Evolutionary conservation across 1,284 basidiomycete genomes (phyloP).

Genomic region (Pyrrhoderma lamaoense): DNA sequence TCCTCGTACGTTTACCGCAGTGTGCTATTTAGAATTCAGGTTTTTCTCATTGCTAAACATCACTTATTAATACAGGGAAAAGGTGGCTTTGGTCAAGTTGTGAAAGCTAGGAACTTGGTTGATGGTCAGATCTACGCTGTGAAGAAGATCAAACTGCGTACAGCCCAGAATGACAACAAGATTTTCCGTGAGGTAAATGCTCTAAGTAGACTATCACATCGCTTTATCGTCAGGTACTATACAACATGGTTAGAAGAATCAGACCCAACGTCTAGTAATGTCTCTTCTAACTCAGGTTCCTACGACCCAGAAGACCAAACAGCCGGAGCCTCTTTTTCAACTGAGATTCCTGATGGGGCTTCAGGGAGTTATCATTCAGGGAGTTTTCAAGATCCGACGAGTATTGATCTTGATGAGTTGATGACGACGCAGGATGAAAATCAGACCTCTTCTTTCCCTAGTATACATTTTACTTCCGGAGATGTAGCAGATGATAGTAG

Average conservation of each 20-base stretch:
- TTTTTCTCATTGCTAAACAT: slow-evolving; percentile 6
- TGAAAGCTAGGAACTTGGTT: slow-evolving; percentile 86
- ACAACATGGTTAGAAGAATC: slow-evolving; percentile 76
- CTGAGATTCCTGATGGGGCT: slow-evolving; percentile 9
- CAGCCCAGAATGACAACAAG: slow-evolving; percentile 67
- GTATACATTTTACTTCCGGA: slow-evolving; percentile 61
- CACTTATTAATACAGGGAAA: too few species aligned
- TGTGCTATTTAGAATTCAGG: neutral
- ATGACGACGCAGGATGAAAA: slow-evolving; percentile 39
- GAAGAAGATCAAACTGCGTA: slow-evolving; percentile 78
- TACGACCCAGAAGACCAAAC: slow-evolving; percentile 27
- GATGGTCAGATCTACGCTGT: slow-evolving; percentile 71
- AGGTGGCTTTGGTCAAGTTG: slow-evolving; percentile 90
- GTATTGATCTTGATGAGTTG: slow-evolving; percentile 55
- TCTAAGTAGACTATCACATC: slow-evolving; percentile 79
- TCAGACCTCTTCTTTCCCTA: slow-evolving; percentile 58
- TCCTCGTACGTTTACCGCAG: slow-evolving; percentile 43
- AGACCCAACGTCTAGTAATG: slow-evolving; percentile 39
- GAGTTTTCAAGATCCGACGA: slow-evolving; percentile 42
- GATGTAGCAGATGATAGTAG: slow-evolving; percentile 33
- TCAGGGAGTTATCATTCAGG: slow-evolving; percentile 26
- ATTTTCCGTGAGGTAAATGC: slow-evolving; percentile 92
- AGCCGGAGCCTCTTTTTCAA: slow-evolving; percentile 26
- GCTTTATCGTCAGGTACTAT: slow-evolving; percentile 87
- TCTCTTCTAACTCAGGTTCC: slow-evolving; percentile 37